Evolutionary conservation across 2,329 filamentous ascomycete genomes (phyloP), one percentile per base, ranked within the genome.

Genomic region (Beauveria australis): DNA sequence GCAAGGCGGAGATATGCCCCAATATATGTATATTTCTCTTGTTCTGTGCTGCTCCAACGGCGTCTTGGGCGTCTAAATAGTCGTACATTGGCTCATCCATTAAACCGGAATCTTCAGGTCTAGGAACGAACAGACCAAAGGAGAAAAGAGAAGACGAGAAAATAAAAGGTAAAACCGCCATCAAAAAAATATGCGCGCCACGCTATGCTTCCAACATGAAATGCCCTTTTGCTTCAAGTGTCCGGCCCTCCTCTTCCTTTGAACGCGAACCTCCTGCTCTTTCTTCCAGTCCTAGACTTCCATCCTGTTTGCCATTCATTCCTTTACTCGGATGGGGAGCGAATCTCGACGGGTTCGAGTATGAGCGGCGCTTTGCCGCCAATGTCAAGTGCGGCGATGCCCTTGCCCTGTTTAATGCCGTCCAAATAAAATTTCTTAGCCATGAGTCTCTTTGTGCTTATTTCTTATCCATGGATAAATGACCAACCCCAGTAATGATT

Each of bases 401-500:
- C 56, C 28, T 19, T 19, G 47, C 48, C 53, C 59, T 63, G 43
- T 28, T 26, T 14, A 19, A 24, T 44, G 24, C 47, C 19, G 16
- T 40, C 49, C 22, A 14, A 55, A 37, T 37, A 37, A 28, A 40
- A 40, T 3, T 53, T 51, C 53, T 58, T 62, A 59, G 54, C 48
- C 28, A 51, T 18, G 26, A 2, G 33, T 37, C 18, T 58, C 33
- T 44, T 48, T 52, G 63, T 67, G 68, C 62, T 67, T 66, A 65
- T 57, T 72, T 73, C 66, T 76, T 75, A 61, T 79, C 77, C 41
- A 83, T 64, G 56, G 75, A 74, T 56, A 86, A 70, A 63, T 82
- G 76, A 72, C 79, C 78, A 72, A 87, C 71, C 59, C 84, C 84
- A 19, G 83, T 85, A 59, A 86, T 85, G 30, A 84, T 66, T 69